Evolutionary conservation across 495 filamentous ascomycete genomes (phyloP).

Genomic region (Penicillium longicatenatum): DNA sequence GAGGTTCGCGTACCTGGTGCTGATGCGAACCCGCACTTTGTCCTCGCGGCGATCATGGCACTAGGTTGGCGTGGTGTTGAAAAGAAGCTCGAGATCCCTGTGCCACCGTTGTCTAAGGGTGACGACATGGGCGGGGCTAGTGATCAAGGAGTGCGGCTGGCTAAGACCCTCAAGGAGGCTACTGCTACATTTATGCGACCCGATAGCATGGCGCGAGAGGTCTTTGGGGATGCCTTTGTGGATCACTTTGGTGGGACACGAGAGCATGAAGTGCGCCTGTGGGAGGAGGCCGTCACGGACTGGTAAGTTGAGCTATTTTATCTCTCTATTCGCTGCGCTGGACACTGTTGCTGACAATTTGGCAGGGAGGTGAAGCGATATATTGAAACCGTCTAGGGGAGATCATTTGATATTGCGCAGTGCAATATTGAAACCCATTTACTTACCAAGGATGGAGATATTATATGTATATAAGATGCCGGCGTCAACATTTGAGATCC

Average conservation of each 20-base stretch:
- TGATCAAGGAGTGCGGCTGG: constrained; percentile 66
- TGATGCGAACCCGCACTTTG: constrained; percentile 85
- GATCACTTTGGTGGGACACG: constrained; percentile 93
- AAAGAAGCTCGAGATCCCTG: constrained; percentile 79
- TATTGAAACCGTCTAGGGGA: constrained; percentile 48
- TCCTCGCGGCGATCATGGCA: constrained; percentile 82
- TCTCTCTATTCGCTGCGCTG: background rate
- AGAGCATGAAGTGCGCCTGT: constrained; percentile 85
- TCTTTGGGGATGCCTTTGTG: constrained; percentile 93
- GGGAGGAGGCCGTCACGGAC: constrained; percentile 95
- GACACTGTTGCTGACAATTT: constrained; percentile 15
- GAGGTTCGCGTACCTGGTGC: constrained; percentile 91
- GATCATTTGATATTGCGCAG: background rate
- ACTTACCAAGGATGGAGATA: background rate
- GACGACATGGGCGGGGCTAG: constrained; percentile 70
- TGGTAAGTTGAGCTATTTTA: constrained; percentile 60
- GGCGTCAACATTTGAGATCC: background rate
- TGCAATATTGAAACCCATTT: background rate
- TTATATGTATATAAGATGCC: background rate
- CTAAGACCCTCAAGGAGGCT: constrained; percentile 81
- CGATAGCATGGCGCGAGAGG: constrained; percentile 83
- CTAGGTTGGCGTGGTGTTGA: constrained; percentile 88
- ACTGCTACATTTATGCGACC: constrained; percentile 70
- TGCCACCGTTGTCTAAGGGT: constrained; percentile 79
- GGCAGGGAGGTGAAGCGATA: constrained; percentile 53